Evolutionary conservation across 2,329 filamentous ascomycete genomes (phyloP), one percentile per base, ranked within the genome.

Genomic region (Talaromyces sp.): DNA sequence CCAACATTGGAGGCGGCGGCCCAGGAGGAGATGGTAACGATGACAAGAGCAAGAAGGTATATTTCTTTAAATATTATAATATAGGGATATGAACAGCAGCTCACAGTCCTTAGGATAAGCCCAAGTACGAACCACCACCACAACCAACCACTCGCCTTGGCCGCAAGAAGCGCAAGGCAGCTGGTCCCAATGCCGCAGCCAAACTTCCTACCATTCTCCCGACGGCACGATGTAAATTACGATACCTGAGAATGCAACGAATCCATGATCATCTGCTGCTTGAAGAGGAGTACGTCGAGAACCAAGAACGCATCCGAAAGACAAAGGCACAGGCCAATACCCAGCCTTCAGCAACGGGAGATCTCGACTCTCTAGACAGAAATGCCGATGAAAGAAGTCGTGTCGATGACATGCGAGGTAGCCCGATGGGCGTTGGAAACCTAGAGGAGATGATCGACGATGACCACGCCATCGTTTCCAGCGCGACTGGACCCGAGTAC

Each of bases 371-470:
- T 50, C 83, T 88, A 69, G 96, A 99, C 78, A 85, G 95, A 62
- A 92, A 96, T 76, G 96, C 95, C 24, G 95, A 99, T 74, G 95
- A 99, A 82, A 87, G 95, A 74, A 90, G 92, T 73, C 90, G 93
- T 49, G 95, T 99, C 31, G 95, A 99, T 78, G 95, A 99, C 77
- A 97, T 98, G 93, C 88, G 95, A 78, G 95, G 95, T 72, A 97
- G 92, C 77, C 95, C 95, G 52, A 99, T 99, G 95, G 93, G 95
- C 22, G 95, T 99, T 50, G 95, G 95, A 68, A 98, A 95, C 66
- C 83, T 99, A 70, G 95, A 99, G 80, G 95, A 99, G 83, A 90
- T 99, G 84, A 99, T 99, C 75, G 95, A 99, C 74, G 95, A 99
- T 77, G 95, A 99, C 81, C 95, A 99, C 75, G 95, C 95, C 68